Conservation (phyloP, 352 stramenopile genomes). For the Pythium sukuiense region DNA sequence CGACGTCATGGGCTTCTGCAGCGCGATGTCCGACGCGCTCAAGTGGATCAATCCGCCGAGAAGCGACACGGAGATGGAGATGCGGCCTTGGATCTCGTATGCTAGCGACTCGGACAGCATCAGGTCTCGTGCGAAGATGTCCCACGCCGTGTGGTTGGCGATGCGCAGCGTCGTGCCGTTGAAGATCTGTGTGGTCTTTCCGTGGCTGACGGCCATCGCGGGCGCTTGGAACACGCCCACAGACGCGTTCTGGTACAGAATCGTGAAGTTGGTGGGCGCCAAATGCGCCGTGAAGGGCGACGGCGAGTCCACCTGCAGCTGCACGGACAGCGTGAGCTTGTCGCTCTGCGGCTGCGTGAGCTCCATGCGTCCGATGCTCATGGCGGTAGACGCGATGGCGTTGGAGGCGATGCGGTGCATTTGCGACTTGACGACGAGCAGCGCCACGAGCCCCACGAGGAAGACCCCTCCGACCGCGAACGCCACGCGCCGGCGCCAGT, state of each 20-base stretch:
- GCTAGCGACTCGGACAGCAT: slow-evolving; percentile 42
- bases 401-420: slow-evolving; percentile 52
- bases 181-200: slow-evolving; percentile 50
- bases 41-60: slow-evolving; percentile 53
- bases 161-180: slow-evolving; percentile 55
- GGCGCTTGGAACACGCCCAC: slow-evolving; percentile 54
- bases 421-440: slow-evolving; percentile 48
- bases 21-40: slow-evolving; percentile 38
- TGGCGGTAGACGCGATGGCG: slow-evolving; percentile 57
- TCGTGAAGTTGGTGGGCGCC: slow-evolving; percentile 45
- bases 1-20: slow-evolving; percentile 61
- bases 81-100: slow-evolving; percentile 49
- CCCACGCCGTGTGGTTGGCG: slow-evolving; percentile 53
- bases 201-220: slow-evolving; percentile 50
- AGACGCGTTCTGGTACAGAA: slow-evolving; percentile 37
- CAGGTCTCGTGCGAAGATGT: slow-evolving; percentile 67
- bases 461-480: slow-evolving; percentile 17
- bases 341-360: slow-evolving; percentile 40
- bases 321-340: slow-evolving; percentile 48
- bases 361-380: slow-evolving; percentile 62
- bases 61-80: slow-evolving; percentile 57
- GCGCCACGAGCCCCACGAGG: slow-evolving; percentile 30
- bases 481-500: slow-evolving; percentile 10
- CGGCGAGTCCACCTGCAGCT: slow-evolving; percentile 44
- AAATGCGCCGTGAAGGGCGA: slow-evolving; percentile 58